Evolutionary conservation across 1,284 basidiomycete genomes (phyloP), one percentile per base, ranked within the genome.

Genomic region (Cerioporus squamosus): DNA sequence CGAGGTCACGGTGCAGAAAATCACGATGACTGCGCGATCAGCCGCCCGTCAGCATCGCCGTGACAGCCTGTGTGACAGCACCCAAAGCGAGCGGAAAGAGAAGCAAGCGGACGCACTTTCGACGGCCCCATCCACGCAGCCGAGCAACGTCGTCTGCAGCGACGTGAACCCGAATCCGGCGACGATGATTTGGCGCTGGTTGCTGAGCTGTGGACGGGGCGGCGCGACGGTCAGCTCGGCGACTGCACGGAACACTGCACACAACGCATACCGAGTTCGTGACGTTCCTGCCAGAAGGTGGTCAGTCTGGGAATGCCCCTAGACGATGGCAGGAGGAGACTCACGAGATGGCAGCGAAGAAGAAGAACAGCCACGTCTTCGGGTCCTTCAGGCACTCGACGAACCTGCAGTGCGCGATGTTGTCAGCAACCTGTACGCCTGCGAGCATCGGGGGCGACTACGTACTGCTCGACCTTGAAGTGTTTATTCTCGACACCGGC

Each of bases 401-500:
- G 77, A 91, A 78, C 67, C 87, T 88, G 51, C 18, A 17, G 23
- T n/a, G 40, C 46, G 33, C 2, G 33, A 14, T n/a, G 38, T 18
- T 23, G 38, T 55, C 44, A 53, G 55, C 47, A 46, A 22, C 52
- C 33, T 43, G 43, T 52, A n/a, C 14, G 15, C 12, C 18, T 51
- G 20, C 47, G 18, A 36, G 38, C 36, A 23, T 15, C 26, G 15
- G 8, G 8, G 44, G 20, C 22, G 23, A 18, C 36, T 15, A n/a
- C n/a, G n/a, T 58, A 90, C 86, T 93, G 91, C 20, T 90, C 84
- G 57, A 78, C 82, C 75, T 93, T 93, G 75, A 88, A 91, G 51
- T 79, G 79, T 70, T 91, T 89, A 69, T 89, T 90, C 72, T 90
- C 87, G 18, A 88, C 80, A 33, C 88, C 88, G 2, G 87, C 83